These are phyloP conservation scores for Penicillium sp. DNA, from an alignment of 2,329 filamentous ascomycete genomes.

Conservation along the genomic window DNA sequence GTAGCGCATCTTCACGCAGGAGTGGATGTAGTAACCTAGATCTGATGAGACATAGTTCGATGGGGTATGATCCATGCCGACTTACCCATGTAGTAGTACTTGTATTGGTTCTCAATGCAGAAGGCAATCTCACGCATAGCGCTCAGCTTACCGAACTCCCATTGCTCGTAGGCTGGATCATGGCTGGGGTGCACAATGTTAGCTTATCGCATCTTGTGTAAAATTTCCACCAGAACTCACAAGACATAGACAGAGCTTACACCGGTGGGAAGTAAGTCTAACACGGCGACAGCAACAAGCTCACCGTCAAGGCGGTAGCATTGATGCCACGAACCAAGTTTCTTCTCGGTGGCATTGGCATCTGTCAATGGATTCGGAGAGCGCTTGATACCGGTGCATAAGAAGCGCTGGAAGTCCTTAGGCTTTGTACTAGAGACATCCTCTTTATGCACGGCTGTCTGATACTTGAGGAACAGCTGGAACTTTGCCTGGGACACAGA, in stretches of 20 bases:
- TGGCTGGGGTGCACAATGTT: conserved; percentile 45
- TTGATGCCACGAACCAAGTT: conserved; percentile 52
- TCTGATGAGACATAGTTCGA: conserved; percentile 1
- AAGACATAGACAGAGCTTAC: conserved; percentile 54
- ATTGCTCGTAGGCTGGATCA: conserved; percentile 61
- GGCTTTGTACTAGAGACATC: conserved; percentile 45
- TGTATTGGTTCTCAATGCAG: conserved; percentile 55
- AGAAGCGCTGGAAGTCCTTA: conserved; percentile 49
- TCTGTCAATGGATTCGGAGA: conserved; percentile 31
- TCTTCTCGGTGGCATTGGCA: conserved; percentile 40
- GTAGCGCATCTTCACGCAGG: conserved; percentile 55
- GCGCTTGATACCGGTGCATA: conserved; percentile 49
- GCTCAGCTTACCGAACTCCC: conserved; percentile 64
- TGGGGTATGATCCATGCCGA: neutral
- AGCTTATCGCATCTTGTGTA: neutral
- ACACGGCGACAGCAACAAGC: conserved; percentile 50
- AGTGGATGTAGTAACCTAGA: conserved; percentile 63
- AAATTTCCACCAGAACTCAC: conserved; percentile 31
- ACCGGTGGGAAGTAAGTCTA: conserved; percentile 49
- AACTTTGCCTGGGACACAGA: conserved; percentile 51
- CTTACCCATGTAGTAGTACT: conserved; percentile 66
- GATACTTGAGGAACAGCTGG: conserved; percentile 50
- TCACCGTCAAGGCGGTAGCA: conserved; percentile 53
- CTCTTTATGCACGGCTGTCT: conserved; percentile 49
- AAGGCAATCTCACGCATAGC: conserved; percentile 62